Conservation (phyloP, 2,329 filamentous ascomycete genomes). For the Colletotrichum sidae region DNA sequence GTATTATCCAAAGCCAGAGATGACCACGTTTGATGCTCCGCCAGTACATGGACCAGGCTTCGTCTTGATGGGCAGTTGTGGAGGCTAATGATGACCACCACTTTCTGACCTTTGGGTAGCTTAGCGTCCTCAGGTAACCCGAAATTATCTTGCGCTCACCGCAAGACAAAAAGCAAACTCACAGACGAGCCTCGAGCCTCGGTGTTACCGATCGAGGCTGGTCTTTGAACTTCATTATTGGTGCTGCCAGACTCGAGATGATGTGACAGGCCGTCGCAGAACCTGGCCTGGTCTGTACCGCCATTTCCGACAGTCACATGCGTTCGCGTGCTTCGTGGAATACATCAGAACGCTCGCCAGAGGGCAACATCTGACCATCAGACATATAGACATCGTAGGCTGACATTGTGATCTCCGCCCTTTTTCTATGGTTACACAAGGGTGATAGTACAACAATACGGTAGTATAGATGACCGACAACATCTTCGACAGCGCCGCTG, state of each 20-base stretch:
- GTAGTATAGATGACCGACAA: neutral
- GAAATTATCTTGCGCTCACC: no score
- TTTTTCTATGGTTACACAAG: conserved; percentile 37
- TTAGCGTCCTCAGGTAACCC: neutral
- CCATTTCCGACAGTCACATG: conserved; percentile 3
- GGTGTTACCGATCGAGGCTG: neutral
- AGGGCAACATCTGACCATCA: neutral
- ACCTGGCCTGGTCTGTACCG: neutral
- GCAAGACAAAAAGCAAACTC: no score
- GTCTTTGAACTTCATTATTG: no score
- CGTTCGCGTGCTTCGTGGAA: neutral
- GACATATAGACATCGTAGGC: conserved; percentile 31
- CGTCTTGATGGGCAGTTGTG: neutral
- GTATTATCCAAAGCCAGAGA: neutral
- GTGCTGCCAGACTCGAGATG: neutral
- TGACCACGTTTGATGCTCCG: conserved; percentile 23
- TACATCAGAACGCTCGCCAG: neutral
- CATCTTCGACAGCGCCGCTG: neutral
- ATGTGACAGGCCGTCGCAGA: neutral
- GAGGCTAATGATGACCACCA: neutral
- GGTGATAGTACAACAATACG: conserved; percentile 1
- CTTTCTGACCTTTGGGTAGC: neutral
- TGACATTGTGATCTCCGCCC: conserved; percentile 31
- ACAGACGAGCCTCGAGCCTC: neutral
- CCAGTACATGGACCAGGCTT: conserved; percentile 16